Percentiles rank a stretch among this genome's conserved stretches.
Conservation (phyloP, 441 rosid species). For the Populus hybrid region DNA sequence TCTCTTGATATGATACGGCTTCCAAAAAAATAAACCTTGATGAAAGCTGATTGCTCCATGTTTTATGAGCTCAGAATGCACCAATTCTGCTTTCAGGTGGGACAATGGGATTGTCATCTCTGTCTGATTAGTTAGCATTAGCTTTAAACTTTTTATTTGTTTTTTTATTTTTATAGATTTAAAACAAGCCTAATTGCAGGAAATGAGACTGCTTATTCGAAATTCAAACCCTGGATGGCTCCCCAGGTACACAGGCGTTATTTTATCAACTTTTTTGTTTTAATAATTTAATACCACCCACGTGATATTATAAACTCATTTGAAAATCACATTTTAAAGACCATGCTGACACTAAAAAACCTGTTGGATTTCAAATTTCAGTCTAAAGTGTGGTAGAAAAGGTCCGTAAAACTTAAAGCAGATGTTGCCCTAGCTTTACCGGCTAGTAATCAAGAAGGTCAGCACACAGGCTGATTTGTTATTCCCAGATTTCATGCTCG, state of each 20-base stretch:
- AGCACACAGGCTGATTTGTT: background rate
- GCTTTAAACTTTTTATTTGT: background rate
- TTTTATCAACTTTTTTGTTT: background rate
- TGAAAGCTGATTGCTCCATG: background rate
- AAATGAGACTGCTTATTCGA: background rate
- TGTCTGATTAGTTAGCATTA: background rate
- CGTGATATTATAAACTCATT: background rate
- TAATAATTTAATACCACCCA: background rate
- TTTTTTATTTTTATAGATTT: background rate
- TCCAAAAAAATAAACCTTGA: no score
- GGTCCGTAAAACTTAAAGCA: no score
- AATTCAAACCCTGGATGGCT: constrained; percentile 1
- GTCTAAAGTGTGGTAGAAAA: background rate
- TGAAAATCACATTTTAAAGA: background rate
- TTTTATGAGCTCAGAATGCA: background rate
- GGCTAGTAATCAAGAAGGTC: background rate
- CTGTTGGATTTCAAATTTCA: background rate
- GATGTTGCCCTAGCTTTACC: no score
- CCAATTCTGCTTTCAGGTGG: background rate
- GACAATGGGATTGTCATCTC: background rate
- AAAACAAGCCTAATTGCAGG: background rate
- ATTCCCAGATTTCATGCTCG: background rate
- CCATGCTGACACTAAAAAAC: background rate
- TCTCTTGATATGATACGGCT: no score
- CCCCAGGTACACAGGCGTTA: background rate